Evolutionary conservation across 1,139 yeast genomes (phyloP).

Genomic region (Sporopachydermia cereana): DNA sequence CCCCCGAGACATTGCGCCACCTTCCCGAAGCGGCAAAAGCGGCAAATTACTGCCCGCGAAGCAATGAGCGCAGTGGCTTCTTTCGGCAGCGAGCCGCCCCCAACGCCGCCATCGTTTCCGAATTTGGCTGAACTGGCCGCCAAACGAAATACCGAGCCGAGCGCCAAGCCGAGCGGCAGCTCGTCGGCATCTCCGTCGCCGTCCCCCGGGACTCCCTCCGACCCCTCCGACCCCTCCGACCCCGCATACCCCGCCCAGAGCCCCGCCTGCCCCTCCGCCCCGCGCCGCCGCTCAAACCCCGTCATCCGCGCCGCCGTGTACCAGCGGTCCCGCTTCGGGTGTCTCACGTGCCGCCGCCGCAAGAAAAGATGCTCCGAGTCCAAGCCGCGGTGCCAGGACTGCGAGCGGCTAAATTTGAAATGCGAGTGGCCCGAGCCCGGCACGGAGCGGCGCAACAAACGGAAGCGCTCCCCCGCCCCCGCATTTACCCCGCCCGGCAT

Average conservation of each 20-base stretch:
- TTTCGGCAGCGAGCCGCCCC: too few relatives aligned
- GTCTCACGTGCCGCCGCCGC: constrained; percentile 58
- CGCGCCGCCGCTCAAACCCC: constrained; percentile 1
- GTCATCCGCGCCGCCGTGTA: not conserved
- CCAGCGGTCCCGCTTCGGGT: constrained; percentile 37
- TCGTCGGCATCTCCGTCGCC: not conserved
- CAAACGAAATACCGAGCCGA: too few relatives aligned
- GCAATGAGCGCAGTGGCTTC: too few relatives aligned
- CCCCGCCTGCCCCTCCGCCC: not conserved
- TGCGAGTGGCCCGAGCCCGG: constrained; percentile 48
- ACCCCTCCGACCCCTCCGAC: not conserved
- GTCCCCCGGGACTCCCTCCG: not conserved
- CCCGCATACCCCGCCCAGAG: not conserved
- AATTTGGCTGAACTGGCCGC: too few relatives aligned
- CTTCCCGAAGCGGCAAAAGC: too few relatives aligned
- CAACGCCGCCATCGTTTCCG: too few relatives aligned
- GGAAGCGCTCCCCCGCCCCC: not conserved
- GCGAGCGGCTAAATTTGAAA: constrained; percentile 38
- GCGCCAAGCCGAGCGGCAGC: too few relatives aligned
- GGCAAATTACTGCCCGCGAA: too few relatives aligned
- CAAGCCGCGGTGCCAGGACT: constrained; percentile 49
- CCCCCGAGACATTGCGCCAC: too few relatives aligned
- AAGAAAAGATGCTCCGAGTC: constrained; percentile 64
- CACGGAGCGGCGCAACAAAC: constrained; percentile 30
- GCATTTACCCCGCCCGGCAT: not conserved